phyloP scores from a whole-genome alignment of 1,284 basidiomycete genomes.

The Moesziomyces sp. region DNA sequence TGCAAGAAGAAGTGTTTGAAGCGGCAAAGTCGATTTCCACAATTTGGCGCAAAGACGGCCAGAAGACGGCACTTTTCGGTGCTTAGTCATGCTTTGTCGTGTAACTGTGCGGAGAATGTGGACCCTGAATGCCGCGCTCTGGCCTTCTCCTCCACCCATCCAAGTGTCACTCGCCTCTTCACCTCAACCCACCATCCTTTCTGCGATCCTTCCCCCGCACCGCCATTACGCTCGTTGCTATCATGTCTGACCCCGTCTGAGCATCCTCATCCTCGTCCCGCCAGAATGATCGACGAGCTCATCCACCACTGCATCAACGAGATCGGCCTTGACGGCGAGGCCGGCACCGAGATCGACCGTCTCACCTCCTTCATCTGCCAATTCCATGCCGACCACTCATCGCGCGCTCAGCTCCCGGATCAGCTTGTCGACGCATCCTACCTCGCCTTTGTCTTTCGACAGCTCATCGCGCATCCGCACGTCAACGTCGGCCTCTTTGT shows the following conservation, averaged over 20 bases:
- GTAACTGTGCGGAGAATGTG: too few species aligned
- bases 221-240: not conserved
- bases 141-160: too few species aligned
- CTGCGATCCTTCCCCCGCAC: too few species aligned
- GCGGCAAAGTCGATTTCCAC: too few species aligned
- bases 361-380: conserved; percentile 76
- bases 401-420: conserved; percentile 68
- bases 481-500: conserved; percentile 74
- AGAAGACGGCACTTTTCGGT: not conserved
- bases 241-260: too few species aligned
- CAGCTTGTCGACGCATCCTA: conserved; percentile 79
- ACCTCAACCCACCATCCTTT: too few species aligned
- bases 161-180: too few species aligned
- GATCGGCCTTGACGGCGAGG: conserved; percentile 83
- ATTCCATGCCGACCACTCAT: conserved; percentile 72
- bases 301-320: conserved; percentile 79
- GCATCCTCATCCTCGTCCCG: not conserved
- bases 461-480: conserved; percentile 78
- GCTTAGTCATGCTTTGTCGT: too few species aligned
- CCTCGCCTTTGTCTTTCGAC: conserved; percentile 81
- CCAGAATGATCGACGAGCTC: conserved; percentile 76
- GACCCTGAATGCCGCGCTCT: too few species aligned
- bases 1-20: not conserved
- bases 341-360: conserved; percentile 78
- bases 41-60: conserved; percentile 1